Evolutionary conservation across 371 early-diverging fungal species (phyloP).

Genomic region (Actinomortierella ambigua): DNA sequence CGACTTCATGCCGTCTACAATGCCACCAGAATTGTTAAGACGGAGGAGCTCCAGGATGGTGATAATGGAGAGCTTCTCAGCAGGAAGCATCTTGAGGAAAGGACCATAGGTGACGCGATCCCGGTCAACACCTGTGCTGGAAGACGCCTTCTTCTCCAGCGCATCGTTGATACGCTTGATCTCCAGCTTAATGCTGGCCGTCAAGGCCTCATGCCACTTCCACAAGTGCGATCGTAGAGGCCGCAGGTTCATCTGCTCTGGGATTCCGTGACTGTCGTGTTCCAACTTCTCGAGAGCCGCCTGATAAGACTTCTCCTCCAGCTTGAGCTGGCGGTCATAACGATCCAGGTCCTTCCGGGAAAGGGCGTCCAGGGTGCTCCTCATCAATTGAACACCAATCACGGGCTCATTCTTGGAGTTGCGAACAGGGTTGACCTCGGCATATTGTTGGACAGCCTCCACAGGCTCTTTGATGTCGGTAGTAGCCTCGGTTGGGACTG

Average conservation of each 20-base stretch:
- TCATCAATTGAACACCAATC: slow-evolving; percentile 80
- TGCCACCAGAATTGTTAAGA: slow-evolving; percentile 61
- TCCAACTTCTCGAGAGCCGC: slow-evolving; percentile 77
- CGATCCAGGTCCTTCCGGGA: slow-evolving; percentile 56
- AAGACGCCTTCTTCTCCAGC: slow-evolving; percentile 14
- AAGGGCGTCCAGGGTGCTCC: slow-evolving; percentile 70
- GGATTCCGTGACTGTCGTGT: slow-evolving; percentile 56
- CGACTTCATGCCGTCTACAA: slow-evolving; percentile 68
- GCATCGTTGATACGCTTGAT: slow-evolving; percentile 53
- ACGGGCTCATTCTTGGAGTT: slow-evolving; percentile 63
- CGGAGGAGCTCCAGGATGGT: slow-evolving; percentile 84
- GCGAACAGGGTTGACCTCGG: slow-evolving; percentile 79
- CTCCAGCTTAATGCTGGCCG: slow-evolving; percentile 70
- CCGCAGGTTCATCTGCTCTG: slow-evolving; percentile 55
- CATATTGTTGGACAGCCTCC: slow-evolving; percentile 12
- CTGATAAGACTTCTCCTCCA: slow-evolving; percentile 86
- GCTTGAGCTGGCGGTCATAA: slow-evolving; percentile 78
- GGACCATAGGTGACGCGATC: slow-evolving; percentile 65
- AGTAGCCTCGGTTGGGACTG: background rate
- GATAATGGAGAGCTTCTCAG: slow-evolving; percentile 84
- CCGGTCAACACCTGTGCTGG: slow-evolving; percentile 23
- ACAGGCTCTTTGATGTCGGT: background rate
- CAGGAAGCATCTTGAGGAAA: slow-evolving; percentile 72
- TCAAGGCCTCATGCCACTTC: slow-evolving; percentile 79
- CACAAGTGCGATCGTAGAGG: slow-evolving; percentile 66